Percentiles rank a stretch among this genome's conserved stretches.
Conservation (phyloP, 2,329 filamentous ascomycete genomes). For the Xylariomycetidae sp. region DNA sequence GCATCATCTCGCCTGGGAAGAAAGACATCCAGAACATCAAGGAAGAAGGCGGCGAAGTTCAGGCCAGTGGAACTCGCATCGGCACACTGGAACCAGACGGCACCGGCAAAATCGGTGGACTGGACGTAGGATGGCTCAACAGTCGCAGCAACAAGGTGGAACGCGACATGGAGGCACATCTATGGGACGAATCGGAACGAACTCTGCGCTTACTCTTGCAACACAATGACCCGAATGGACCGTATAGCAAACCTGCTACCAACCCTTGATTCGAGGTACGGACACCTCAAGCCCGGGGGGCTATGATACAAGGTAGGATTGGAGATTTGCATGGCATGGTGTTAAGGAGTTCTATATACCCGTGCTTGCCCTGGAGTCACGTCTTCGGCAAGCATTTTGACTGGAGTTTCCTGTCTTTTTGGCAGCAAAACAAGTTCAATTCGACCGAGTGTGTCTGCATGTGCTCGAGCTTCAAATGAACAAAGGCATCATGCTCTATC, state of each 20-base stretch:
- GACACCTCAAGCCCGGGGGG: no score
- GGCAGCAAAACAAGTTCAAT: no score
- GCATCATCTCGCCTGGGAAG: conserved; percentile 54
- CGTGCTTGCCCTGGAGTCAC: no score
- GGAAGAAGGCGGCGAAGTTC: conserved; percentile 20
- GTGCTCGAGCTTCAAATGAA: no score
- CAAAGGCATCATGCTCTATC: no score
- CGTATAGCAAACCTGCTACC: background rate
- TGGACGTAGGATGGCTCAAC: conserved; percentile 88
- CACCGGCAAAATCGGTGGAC: conserved; percentile 47
- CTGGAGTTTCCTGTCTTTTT: no score
- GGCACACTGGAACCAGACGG: conserved; percentile 48
- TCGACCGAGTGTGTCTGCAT: no score
- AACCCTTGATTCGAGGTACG: no score
- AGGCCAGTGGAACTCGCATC: conserved; percentile 17
- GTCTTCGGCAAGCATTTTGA: no score
- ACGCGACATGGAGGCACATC: conserved; percentile 74
- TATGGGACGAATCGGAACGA: conserved; percentile 47
- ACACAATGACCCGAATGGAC: conserved; percentile 3
- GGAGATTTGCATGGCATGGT: conserved; percentile 10
- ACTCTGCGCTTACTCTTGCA: conserved; percentile 14
- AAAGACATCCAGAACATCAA: conserved; percentile 15
- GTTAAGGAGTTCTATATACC: conserved; percentile 10
- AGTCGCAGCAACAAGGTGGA: conserved; percentile 77
- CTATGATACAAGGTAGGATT: no score